Evolutionary conservation across 495 filamentous ascomycete genomes (phyloP).

Genomic region (Hypoxylon fuscum): DNA sequence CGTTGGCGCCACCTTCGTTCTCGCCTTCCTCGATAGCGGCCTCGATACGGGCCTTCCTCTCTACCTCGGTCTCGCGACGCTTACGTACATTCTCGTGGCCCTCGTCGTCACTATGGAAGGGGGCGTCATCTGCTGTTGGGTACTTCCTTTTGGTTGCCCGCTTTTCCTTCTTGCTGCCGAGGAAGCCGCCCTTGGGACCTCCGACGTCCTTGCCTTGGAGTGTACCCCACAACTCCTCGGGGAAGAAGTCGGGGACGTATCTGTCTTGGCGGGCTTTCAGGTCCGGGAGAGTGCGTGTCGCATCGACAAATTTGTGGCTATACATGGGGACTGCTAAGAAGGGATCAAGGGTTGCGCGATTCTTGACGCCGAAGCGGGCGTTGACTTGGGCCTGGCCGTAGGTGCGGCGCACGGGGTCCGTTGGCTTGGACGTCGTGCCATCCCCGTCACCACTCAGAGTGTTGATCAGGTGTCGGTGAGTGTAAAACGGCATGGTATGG

Average conservation of each 20-base stretch:
- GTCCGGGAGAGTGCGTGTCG: slow-evolving; percentile 58
- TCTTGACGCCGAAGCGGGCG: slow-evolving; percentile 56
- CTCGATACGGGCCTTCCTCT: slow-evolving; percentile 49
- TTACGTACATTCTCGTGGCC: slow-evolving; percentile 34
- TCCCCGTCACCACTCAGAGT: slow-evolving; percentile 29
- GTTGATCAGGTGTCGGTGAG: slow-evolving; percentile 45
- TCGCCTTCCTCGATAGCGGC: slow-evolving; percentile 46
- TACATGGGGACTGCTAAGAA: slow-evolving; percentile 62
- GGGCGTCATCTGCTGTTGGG: slow-evolving; percentile 27
- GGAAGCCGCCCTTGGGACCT: slow-evolving; percentile 32
- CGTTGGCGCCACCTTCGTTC: slow-evolving; percentile 46
- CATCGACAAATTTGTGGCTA: slow-evolving; percentile 55
- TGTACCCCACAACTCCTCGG: slow-evolving; percentile 60
- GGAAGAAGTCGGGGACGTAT: slow-evolving; percentile 60
- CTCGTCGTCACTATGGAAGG: slow-evolving; percentile 29
- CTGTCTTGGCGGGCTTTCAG: slow-evolving; percentile 45
- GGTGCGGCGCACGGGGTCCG: slow-evolving; percentile 39
- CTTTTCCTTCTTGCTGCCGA: slow-evolving; percentile 24
- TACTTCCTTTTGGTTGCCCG: slow-evolving; percentile 20
- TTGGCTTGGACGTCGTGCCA: slow-evolving; percentile 24
- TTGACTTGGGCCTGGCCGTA: slow-evolving; percentile 62
- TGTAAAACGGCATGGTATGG: slow-evolving; percentile 61
- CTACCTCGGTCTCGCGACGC: slow-evolving; percentile 50
- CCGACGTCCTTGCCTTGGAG: slow-evolving; percentile 55
- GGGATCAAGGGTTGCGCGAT: slow-evolving; percentile 59